Base-by-base conservation (phyloP, 306 rosid genomes). In the Crotalaria pallida region DNA sequence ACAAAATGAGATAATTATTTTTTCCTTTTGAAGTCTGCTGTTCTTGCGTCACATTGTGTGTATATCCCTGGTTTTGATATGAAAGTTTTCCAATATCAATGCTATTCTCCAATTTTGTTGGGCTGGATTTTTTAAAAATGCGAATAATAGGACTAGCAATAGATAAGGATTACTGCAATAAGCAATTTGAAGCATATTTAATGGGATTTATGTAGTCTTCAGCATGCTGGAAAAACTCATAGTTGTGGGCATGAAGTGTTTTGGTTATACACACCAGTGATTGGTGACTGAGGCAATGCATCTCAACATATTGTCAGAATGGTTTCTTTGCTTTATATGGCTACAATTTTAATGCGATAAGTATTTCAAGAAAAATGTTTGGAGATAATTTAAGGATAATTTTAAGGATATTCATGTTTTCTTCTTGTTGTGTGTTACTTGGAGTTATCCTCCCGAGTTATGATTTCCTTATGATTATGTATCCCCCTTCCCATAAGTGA, bases 391-490 rank as follows among this genome's bases (percentile, higher is more conserved):
- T 51, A 22, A 77, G 27, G 44, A 71, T 65, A 50, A 58, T 9
- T 21, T 51, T 51, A 22, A 71, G 40, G 44, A 71, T 65, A 50
- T 44, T 36, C 12, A 19, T 67, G 23, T 52, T 77, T 74, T 69
- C 58, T 58, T 33, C 49, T 60, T 71, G 53, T 64, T 40, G 27
- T 44, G 52, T 40, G 55, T 21, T 64, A 18, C 47, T 65, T 33
- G 31, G 65, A 44, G 41, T 74, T n/a, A 48, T 33, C 38, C 10
- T 74, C 34, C 40, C 58, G 44, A 52, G 64, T 63, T 69, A 62
- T 65, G 63, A 76, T 49, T 48, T 72, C 40, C 24, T 21, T 7
- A 55, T 53, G 41, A 65, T 72, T 62, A 62, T 67, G 53, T 27
- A 62, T 77, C 50, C 50, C 53, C 24, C 47, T 19, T 72, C 31